These are phyloP conservation scores for Hygrocybe coccinea DNA, from an alignment of 768 basidiomycete species.

Conservation along the genomic window DNA sequence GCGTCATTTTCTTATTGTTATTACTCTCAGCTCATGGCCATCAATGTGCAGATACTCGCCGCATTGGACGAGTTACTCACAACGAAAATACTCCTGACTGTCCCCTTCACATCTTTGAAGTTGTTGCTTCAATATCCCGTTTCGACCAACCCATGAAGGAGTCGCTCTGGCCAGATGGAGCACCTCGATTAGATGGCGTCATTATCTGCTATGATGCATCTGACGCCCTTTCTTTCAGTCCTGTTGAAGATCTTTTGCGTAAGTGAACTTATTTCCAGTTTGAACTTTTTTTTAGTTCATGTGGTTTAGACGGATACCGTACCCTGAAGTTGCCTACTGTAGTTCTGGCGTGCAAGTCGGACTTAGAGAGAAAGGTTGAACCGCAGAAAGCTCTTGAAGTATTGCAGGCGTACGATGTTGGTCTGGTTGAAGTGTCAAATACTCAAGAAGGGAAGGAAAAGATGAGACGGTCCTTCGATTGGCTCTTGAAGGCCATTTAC, in stretches of 20 bases:
- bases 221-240: conserved; percentile 54
- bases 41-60: conserved; percentile 28
- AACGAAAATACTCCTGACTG: conserved; percentile 39
- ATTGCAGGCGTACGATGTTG: conserved; percentile 62
- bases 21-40: conserved; percentile 2
- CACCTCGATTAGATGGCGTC: conserved; percentile 67
- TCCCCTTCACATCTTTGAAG: conserved; percentile 51
- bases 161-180: conserved; percentile 46
- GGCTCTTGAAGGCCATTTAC: conserved; percentile 62
- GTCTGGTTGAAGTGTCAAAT: conserved; percentile 70
- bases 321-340: conserved; percentile 58
- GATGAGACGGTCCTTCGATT: conserved; percentile 71
- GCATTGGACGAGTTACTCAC: conserved; percentile 30
- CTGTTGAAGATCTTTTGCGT: conserved; percentile 69
- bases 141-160: conserved; percentile 27
- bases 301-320: conserved; percentile 50
- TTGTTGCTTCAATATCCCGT: conserved; percentile 40
- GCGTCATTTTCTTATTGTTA: conserved; percentile 12
- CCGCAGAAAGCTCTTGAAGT: conserved; percentile 47
- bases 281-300: not conserved
- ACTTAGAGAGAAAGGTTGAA: conserved; percentile 56
- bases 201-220: conserved; percentile 84
- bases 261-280: conserved; percentile 29
- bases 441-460: conserved; percentile 59
- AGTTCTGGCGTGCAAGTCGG: conserved; percentile 85